phyloP scores from a whole-genome alignment of 2,329 filamentous ascomycete genomes.

The Colletotrichum godetiae region DNA sequence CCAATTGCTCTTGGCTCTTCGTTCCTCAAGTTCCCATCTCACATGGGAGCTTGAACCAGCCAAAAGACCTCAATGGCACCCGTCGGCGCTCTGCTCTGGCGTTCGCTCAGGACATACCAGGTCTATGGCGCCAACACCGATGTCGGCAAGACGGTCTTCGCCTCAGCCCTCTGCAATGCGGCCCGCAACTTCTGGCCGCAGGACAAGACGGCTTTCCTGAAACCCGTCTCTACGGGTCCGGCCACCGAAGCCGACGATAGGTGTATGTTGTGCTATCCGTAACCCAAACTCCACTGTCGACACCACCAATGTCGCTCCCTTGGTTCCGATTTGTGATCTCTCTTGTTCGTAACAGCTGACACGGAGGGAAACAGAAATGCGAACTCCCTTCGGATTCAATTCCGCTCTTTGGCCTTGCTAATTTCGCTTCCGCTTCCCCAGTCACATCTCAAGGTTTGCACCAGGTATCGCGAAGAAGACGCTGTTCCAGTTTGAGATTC shows the following conservation, averaged over 20 bases:
- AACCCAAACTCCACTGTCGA: neutral
- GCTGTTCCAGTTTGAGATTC: constrained; percentile 77
- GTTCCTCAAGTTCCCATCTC: neutral
- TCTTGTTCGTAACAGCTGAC: neutral
- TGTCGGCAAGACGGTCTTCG: constrained; percentile 86
- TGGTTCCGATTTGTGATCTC: neutral
- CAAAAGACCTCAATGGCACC: constrained; percentile 50
- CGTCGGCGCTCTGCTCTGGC: constrained; percentile 73
- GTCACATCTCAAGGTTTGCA: constrained; percentile 72
- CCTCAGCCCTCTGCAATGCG: constrained; percentile 76
- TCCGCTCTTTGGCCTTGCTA: neutral
- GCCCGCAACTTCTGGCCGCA: constrained; percentile 58
- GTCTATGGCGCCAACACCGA: constrained; percentile 87
- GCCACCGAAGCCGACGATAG: constrained; percentile 75
- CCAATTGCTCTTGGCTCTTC: neutral
- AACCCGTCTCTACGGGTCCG: constrained; percentile 84
- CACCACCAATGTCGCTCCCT: neutral
- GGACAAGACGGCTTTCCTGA: constrained; percentile 73
- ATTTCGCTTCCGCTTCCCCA: constrained; percentile 42
- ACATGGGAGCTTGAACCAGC: neutral
- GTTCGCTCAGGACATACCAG: constrained; percentile 76
- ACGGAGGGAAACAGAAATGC: neutral
- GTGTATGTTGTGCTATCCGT: constrained; percentile 54
- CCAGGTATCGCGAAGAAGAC: constrained; percentile 61
- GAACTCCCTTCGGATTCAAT: neutral